Percentiles rank a stretch among this genome's conserved stretches.
Evolutionary conservation across 2,329 filamentous ascomycete genomes (phyloP).

Genomic region (Fusarium protoensiforme): DNA sequence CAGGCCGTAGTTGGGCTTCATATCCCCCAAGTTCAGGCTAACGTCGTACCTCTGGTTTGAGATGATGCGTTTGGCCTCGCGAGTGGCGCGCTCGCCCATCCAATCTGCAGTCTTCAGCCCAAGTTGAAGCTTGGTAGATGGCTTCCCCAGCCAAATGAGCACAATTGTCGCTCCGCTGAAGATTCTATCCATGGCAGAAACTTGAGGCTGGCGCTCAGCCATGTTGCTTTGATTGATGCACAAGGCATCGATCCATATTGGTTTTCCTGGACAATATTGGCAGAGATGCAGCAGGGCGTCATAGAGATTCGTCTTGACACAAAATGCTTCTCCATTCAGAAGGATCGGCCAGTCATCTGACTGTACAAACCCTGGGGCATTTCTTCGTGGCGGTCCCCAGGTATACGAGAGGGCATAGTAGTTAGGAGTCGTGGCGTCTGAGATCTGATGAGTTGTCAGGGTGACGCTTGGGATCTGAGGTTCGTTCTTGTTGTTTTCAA

Average conservation of each 20-base stretch:
- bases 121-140: neutral
- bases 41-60: neutral
- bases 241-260: neutral
- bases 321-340: neutral
- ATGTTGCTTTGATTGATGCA: neutral
- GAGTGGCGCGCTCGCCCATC: neutral
- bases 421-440: neutral
- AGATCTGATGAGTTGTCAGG: neutral
- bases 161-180: neutral
- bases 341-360: neutral
- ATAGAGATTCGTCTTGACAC: neutral
- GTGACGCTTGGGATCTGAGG: neutral
- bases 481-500: neutral
- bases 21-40: neutral
- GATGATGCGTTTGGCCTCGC: neutral
- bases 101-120: neutral
- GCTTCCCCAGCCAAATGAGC: neutral
- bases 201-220: neutral
- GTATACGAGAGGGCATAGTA: neutral
- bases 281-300: neutral
- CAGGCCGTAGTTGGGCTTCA: neutral
- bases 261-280: neutral
- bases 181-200: neutral
- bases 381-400: neutral
- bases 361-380: neutral